Percentiles rank a stretch among this genome's conserved stretches.
These are phyloP conservation scores for Plasmodium reichenowi DNA, from an alignment of 169 alveolate species.

Conservation along the genomic window DNA sequence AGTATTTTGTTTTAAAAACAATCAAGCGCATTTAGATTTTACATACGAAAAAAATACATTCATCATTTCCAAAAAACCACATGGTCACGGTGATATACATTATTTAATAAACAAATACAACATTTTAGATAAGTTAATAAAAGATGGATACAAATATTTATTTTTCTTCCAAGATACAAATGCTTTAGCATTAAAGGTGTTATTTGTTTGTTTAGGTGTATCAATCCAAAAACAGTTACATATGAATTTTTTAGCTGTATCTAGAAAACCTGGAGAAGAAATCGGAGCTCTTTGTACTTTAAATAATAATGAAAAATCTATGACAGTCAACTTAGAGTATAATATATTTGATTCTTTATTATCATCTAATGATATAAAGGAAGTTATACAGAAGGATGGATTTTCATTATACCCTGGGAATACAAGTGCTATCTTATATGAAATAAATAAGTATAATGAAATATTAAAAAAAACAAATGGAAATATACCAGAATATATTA, in stretches of 20 bases:
- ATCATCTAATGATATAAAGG: slow-evolving; percentile 83
- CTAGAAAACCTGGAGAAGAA: slow-evolving; percentile 93
- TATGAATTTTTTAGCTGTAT: slow-evolving; percentile 89
- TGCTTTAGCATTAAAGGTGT: slow-evolving; percentile 89
- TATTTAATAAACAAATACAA: slow-evolving; percentile 87
- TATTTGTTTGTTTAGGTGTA: slow-evolving; percentile 91
- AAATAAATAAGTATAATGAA: slow-evolving; percentile 84
- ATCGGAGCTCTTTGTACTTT: slow-evolving; percentile 90
- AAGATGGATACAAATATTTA: slow-evolving; percentile 90
- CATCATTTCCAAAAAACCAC: slow-evolving; percentile 91
- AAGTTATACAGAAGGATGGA: slow-evolving; percentile 86
- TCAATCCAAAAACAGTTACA: slow-evolving; percentile 84
- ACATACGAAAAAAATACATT: slow-evolving; percentile 81
- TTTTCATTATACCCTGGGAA: slow-evolving; percentile 92
- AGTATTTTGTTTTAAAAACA: slow-evolving; percentile 92
- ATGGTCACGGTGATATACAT: slow-evolving; percentile 96
- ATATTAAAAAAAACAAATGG: slow-evolving; percentile 91
- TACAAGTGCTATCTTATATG: slow-evolving; percentile 88
- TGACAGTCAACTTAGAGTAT: slow-evolving; percentile 90
- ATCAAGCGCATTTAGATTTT: slow-evolving; percentile 89
- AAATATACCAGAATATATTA: slow-evolving; percentile 93
- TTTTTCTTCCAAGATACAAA: slow-evolving; percentile 93
- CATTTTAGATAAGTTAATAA: slow-evolving; percentile 83
- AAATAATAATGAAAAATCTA: slow-evolving; percentile 79
- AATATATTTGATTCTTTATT: slow-evolving; percentile 89